Percentiles rank a stretch among this genome's conserved stretches.
Conservation (phyloP, 169 alveolate species). For the Eimeria praecox region DNA sequence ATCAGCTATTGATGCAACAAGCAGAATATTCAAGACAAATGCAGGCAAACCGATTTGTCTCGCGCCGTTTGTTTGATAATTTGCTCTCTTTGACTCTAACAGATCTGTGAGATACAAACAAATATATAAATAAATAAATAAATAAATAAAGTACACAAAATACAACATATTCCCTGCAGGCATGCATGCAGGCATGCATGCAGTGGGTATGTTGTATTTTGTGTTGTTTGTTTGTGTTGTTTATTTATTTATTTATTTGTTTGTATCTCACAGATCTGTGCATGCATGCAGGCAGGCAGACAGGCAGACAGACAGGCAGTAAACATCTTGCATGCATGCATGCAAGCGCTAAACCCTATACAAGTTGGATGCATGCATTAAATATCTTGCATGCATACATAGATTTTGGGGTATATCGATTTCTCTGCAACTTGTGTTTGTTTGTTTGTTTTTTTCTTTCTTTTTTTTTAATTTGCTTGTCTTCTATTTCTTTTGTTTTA, state of each 20-base stretch:
- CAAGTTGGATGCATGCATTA: too few relatives aligned
- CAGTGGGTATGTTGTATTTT: too few relatives aligned
- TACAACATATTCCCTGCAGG: too few relatives aligned
- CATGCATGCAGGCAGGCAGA: too few relatives aligned
- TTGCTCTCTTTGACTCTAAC: slow-evolving; percentile 7
- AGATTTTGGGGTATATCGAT: too few relatives aligned
- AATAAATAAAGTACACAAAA: background rate
- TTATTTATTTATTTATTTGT: background rate
- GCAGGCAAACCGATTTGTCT: background rate
- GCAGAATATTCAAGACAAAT: slow-evolving; percentile 36
- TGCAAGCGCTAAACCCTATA: too few relatives aligned
- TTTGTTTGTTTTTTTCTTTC: background rate
- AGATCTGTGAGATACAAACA: slow-evolving; percentile 2
- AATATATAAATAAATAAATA: background rate
- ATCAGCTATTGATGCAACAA: slow-evolving; percentile 67
- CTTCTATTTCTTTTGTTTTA: background rate
- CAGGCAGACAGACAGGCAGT: too few relatives aligned
- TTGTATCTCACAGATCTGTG: slow-evolving; percentile 36
- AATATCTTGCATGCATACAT: too few relatives aligned
- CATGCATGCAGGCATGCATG: too few relatives aligned
- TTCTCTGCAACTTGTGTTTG: too few relatives aligned
- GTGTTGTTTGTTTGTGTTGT: background rate
- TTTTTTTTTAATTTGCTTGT: background rate
- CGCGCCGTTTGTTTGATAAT: background rate
- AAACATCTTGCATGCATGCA: too few relatives aligned